These are phyloP conservation scores for Leptographium wingfieldii DNA, from an alignment of 2,329 filamentous ascomycete species.

Conservation along the genomic window DNA sequence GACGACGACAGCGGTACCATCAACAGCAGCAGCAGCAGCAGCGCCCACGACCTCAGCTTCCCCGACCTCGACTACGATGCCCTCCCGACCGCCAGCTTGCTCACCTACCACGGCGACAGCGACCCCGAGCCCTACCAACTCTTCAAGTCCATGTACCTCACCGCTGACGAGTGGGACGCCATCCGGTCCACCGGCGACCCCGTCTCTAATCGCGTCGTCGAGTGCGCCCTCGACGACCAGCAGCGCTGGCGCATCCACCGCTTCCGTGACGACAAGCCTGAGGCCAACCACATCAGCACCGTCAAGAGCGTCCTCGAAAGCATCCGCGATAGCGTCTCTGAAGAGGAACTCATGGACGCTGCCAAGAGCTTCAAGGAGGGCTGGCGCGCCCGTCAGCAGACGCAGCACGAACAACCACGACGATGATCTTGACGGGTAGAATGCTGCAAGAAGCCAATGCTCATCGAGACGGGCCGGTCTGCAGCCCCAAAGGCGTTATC, in stretches of 20 bases:
- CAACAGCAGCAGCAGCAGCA: not conserved
- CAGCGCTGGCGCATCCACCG: constrained; percentile 76
- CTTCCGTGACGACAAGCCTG: constrained; percentile 83
- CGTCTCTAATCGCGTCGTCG: constrained; percentile 77
- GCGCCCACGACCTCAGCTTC: constrained; percentile 48
- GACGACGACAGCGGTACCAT: constrained; percentile 42
- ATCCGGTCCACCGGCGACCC: constrained; percentile 63
- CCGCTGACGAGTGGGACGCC: constrained; percentile 68
- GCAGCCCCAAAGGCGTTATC: not conserved
- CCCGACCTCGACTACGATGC: constrained; percentile 69
- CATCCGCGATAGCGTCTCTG: constrained; percentile 73
- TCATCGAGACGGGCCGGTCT: not conserved
- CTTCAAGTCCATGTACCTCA: constrained; percentile 57
- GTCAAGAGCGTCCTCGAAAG: constrained; percentile 80
- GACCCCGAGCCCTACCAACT: constrained; percentile 39
- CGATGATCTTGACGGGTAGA: not conserved
- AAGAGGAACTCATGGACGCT: constrained; percentile 63
- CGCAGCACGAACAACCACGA: constrained; percentile 14
- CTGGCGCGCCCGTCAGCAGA: constrained; percentile 56
- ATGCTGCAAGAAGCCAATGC: not conserved
- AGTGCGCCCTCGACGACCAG: constrained; percentile 69
- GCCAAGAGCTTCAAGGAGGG: constrained; percentile 61
- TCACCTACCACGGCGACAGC: constrained; percentile 52
- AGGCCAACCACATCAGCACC: constrained; percentile 79
- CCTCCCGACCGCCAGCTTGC: constrained; percentile 58